Conservation (phyloP, 1,284 basidiomycete genomes). For the Puccinia coronata region DNA sequence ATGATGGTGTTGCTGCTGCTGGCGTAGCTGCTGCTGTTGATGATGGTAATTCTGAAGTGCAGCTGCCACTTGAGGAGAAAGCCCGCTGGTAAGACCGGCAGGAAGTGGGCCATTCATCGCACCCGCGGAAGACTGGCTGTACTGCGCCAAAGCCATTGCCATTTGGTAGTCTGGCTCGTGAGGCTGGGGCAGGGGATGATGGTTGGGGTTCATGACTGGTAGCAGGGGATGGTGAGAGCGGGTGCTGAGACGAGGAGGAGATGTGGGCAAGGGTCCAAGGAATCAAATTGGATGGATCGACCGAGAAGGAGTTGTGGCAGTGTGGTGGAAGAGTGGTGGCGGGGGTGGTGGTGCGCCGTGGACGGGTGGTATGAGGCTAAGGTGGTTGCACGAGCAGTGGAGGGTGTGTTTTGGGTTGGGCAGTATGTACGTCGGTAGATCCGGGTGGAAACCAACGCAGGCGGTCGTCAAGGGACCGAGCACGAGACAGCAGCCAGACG, state of each 20-base stretch:
- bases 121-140: constrained; percentile 27
- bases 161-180: constrained; percentile 38
- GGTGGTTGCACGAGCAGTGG: constrained; percentile 14
- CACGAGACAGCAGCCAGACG: not conserved
- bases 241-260: not conserved
- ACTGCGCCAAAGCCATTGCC: constrained; percentile 22
- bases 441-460: constrained; percentile 19
- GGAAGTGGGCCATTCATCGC: constrained; percentile 26
- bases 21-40: constrained; percentile 23
- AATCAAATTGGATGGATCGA: constrained; percentile 10
- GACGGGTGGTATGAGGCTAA: not conserved
- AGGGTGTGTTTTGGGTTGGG: not conserved
- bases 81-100: constrained; percentile 28
- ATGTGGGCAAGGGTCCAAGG: not conserved
- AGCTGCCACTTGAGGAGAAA: constrained; percentile 31
- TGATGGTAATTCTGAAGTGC: constrained; percentile 20
- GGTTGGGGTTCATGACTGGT: constrained; percentile 30
- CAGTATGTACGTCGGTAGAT: not conserved
- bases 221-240: not conserved
- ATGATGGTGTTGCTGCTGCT: constrained; percentile 36
- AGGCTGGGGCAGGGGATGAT: constrained; percentile 15
- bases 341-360: not conserved
- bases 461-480: constrained; percentile 12
- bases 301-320: not conserved
- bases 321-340: not conserved